Conservation (phyloP, 1,284 basidiomycete genomes). For the Ganoderma lingzhi region DNA sequence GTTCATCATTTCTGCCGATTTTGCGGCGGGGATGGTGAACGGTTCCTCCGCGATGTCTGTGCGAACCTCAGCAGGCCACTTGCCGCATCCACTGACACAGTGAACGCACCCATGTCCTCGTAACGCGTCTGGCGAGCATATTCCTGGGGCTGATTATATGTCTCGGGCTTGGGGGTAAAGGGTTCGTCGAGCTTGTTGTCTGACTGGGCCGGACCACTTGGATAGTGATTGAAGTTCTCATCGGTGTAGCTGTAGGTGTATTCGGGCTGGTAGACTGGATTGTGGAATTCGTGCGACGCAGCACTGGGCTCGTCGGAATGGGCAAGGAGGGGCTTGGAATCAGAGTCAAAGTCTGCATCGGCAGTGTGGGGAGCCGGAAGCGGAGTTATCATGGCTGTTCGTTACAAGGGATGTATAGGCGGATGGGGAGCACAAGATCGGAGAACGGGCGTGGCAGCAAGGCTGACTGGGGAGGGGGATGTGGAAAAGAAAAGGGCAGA, state of each 20-base stretch:
- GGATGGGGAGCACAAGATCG: not conserved
- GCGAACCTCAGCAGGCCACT: slow-evolving; percentile 4
- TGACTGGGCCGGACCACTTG: slow-evolving; percentile 28
- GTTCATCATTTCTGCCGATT: slow-evolving; percentile 18
- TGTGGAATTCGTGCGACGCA: slow-evolving; percentile 18
- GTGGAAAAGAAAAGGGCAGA: slow-evolving; percentile 6
- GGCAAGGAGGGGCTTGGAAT: slow-evolving; percentile 29
- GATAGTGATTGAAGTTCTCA: slow-evolving; percentile 33
- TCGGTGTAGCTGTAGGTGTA: slow-evolving; percentile 33
- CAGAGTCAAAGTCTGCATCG: slow-evolving; percentile 27
- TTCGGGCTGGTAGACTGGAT: slow-evolving; percentile 28
- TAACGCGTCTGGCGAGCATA: slow-evolving; percentile 29
- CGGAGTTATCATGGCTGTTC: slow-evolving; percentile 21
- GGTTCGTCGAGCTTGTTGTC: slow-evolving; percentile 29
- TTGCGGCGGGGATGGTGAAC: slow-evolving; percentile 20
- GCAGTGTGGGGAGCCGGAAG: slow-evolving; percentile 15
- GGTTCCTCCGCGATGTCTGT: slow-evolving; percentile 37
- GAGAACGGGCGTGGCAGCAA: not conserved
- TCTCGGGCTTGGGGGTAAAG: slow-evolving; percentile 29
- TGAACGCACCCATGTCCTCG: slow-evolving; percentile 32
- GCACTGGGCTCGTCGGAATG: slow-evolving; percentile 15
- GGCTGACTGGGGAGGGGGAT: not conserved
- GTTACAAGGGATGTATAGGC: slow-evolving; percentile 11
- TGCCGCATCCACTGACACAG: not conserved
- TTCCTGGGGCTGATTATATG: slow-evolving; percentile 22